Evolutionary conservation across 345 rosid species (phyloP).

Genomic region (Barbarea vulgaris): DNA sequence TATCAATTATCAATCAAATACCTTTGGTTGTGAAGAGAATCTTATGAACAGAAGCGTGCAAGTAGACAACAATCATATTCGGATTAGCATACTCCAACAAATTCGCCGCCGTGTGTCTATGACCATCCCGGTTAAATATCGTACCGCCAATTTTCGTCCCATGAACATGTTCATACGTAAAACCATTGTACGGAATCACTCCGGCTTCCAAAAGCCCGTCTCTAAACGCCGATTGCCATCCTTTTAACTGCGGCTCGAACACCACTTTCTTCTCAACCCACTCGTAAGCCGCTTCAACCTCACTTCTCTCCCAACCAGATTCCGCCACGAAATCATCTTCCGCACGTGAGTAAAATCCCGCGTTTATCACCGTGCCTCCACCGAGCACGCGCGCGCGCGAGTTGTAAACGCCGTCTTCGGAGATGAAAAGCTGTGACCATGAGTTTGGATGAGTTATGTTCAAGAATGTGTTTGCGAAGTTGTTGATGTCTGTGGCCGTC

Average conservation of each 20-base stretch:
- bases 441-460: conserved; percentile 46
- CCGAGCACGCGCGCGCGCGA: conserved; percentile 70
- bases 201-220: conserved; percentile 68
- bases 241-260: conserved; percentile 45
- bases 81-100: conserved; percentile 69
- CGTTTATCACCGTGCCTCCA: conserved; percentile 70
- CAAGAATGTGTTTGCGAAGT: conserved; percentile 45
- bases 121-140: conserved; percentile 54
- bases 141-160: conserved; percentile 73
- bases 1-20: conserved; percentile 17
- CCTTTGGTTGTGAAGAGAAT: conserved; percentile 50
- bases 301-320: conserved; percentile 46
- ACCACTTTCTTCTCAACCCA: conserved; percentile 74
- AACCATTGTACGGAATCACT: conserved; percentile 61
- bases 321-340: conserved; percentile 35
- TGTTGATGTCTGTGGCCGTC: conserved; percentile 44
- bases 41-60: conserved; percentile 60
- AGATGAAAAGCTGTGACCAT: conserved; percentile 60
- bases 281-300: conserved; percentile 53
- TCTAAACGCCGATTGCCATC: conserved; percentile 65
- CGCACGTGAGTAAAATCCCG: conserved; percentile 66
- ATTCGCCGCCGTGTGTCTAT: conserved; percentile 73
- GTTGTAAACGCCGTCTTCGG: conserved; percentile 74
- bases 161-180: conserved; percentile 53
- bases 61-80: conserved; percentile 41